Conservation (phyloP, 345 rosid species). For the Eucalyptus globulus region DNA sequence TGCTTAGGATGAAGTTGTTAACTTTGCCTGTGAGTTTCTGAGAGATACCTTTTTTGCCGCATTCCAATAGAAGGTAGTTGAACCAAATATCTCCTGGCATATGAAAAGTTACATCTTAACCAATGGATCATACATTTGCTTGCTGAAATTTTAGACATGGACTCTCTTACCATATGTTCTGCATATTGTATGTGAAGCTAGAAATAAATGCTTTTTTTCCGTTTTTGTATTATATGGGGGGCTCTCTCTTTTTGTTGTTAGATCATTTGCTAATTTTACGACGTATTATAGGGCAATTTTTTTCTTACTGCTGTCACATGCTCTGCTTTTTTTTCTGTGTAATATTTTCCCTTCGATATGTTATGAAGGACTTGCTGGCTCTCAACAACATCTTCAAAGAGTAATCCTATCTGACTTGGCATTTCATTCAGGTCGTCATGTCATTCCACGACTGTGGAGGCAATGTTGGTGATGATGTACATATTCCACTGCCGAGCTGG, state of each 20-base stretch:
- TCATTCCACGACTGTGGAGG: conserved; percentile 99
- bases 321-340: neutral
- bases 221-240: neutral
- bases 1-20: neutral
- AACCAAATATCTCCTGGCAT: neutral
- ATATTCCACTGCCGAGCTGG: conserved; percentile 86
- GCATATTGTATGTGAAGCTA: neutral
- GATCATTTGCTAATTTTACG: neutral
- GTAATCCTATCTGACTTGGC: neutral
- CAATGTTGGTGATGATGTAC: conserved; percentile 89
- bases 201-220: neutral
- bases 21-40: neutral
- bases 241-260: neutral
- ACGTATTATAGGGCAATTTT: neutral
- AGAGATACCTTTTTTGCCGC: neutral
- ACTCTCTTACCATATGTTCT: neutral
- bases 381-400: neutral
- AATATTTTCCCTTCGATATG: neutral
- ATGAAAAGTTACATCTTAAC: neutral
- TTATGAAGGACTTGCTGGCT: neutral
- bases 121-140: neutral
- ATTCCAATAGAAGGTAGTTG: neutral
- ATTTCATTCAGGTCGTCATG: conserved; percentile 66
- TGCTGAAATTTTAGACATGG: neutral
- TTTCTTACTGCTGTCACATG: neutral